Base-by-base conservation (phyloP, 169 alveolate species). In the Plasmodium coatneyi region DNA sequence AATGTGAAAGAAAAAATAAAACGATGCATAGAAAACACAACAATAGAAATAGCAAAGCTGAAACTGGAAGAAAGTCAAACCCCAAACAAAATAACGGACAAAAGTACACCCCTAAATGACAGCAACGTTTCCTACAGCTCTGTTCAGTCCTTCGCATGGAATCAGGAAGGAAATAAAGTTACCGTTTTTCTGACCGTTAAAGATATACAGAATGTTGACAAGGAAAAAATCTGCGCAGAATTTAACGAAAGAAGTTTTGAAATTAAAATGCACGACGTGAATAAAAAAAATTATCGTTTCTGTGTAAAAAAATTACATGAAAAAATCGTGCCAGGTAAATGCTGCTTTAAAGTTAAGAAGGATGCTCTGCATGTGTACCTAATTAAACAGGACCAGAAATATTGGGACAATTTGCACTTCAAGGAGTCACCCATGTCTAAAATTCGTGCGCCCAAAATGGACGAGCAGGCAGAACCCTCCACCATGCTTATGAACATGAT, bases 401-500 rank as follows among this genome's bases (percentile, higher is more conserved):
- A 72, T 52, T 94, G 96, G 96, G 84, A 83, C 19, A 83, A 92
- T 87, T 54, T 94, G 14, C 71, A 91, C 30, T 82, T 79, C 46
- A 92, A 92, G 43, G 93, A 95, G 41, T 80, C 94, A 4, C 90
- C 89, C 16, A 84, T 84, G 92, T 84, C 93, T 5, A 92, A 92
- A 80, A 82, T 89, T 25, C 74, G 71, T 43, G 74, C 84, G 1
- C 82, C 93, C 7, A 43, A 74, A 52, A 71, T 83, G 84, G 95
- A 93, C 74, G 83, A 92, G 39, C 95, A 95, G 43, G 54, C 92
- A 12, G 95, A 95, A 76, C 97, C 97, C 2, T 92, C 95, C 30
- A 49, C 95, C 39, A 93, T 95, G 96, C 84, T 95, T 28, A 95
- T 95, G 96, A 93, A 95, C 41, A 78, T 95, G 95, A 95, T 95